Percentiles rank a stretch among this genome's conserved stretches.
Conservation (phyloP, 2,329 filamentous ascomycete species). For the Colletotrichum agaves region DNA sequence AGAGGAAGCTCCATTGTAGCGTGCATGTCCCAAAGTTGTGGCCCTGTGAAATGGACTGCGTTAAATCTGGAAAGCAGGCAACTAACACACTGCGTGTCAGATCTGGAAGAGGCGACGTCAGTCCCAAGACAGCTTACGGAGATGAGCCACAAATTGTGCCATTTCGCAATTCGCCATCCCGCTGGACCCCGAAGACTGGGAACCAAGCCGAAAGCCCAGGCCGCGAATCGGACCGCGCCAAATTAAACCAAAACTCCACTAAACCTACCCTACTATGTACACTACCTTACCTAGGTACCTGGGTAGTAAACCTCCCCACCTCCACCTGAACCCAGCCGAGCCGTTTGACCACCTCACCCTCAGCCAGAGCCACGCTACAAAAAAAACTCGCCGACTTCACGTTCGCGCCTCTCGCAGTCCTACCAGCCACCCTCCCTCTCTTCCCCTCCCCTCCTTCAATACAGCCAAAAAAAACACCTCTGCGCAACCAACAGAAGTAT, state of each 20-base stretch:
- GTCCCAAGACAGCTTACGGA: background rate
- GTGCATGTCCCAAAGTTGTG: background rate
- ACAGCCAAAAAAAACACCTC: background rate
- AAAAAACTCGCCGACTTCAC: constrained; percentile 36
- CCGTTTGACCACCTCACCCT: constrained; percentile 37
- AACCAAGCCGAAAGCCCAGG: background rate
- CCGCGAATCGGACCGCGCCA: constrained; percentile 11
- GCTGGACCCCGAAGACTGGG: constrained; percentile 25
- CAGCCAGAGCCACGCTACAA: constrained; percentile 25
- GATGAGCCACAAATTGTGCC: background rate
- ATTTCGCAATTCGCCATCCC: constrained; percentile 33
- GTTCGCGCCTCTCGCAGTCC: constrained; percentile 11
- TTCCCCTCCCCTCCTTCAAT: background rate
- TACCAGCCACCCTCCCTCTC: constrained; percentile 12
- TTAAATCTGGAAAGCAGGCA: background rate
- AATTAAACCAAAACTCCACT: background rate
- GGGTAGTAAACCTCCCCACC: constrained; percentile 24
- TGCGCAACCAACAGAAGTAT: constrained; percentile 8
- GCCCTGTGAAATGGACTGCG: background rate
- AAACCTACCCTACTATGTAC: no score
- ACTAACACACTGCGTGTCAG: background rate
- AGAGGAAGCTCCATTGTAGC: background rate
- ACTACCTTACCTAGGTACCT: no score
- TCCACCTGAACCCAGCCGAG: constrained; percentile 16
- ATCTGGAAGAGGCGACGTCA: no score